phyloP scores from a whole-genome alignment of 768 basidiomycete genomes.

The Hypholoma sublateritium region DNA sequence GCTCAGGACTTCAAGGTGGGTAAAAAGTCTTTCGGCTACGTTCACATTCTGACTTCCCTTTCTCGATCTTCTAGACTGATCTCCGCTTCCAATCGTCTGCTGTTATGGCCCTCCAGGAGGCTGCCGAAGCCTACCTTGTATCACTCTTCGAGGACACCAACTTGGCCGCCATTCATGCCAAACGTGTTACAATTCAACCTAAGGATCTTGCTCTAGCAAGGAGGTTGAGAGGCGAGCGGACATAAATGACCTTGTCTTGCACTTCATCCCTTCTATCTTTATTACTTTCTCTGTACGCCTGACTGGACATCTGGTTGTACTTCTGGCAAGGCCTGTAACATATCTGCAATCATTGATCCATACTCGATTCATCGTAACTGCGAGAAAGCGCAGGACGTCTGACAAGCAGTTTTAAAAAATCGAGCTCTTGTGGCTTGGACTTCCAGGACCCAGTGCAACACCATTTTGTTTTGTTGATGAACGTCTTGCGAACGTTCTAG shows the following conservation, averaged over 20 bases:
- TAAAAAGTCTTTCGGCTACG: neutral
- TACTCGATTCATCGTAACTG: neutral
- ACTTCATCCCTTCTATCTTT: neutral
- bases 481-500: no score
- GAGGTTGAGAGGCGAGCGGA: constrained; percentile 34
- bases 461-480: no score
- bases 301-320: constrained; percentile 4
- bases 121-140: constrained; percentile 69
- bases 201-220: constrained; percentile 60
- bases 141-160: constrained; percentile 73
- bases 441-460: no score
- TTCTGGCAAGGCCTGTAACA: constrained; percentile 11
- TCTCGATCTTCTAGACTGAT: constrained; percentile 47
- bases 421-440: no score
- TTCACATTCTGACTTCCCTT: neutral
- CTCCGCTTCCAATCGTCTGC: constrained; percentile 76
- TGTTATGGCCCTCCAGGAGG: constrained; percentile 68
- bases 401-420: no score
- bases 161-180: constrained; percentile 60
- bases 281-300: constrained; percentile 9
- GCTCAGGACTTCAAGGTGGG: constrained; percentile 77
- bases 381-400: neutral
- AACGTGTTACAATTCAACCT: constrained; percentile 59
- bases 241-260: constrained; percentile 20
- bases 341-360: constrained; percentile 7